Evolutionary conservation across 2,329 filamentous ascomycete species (phyloP).

Genomic region (Pseudogymnoascus sp.): DNA sequence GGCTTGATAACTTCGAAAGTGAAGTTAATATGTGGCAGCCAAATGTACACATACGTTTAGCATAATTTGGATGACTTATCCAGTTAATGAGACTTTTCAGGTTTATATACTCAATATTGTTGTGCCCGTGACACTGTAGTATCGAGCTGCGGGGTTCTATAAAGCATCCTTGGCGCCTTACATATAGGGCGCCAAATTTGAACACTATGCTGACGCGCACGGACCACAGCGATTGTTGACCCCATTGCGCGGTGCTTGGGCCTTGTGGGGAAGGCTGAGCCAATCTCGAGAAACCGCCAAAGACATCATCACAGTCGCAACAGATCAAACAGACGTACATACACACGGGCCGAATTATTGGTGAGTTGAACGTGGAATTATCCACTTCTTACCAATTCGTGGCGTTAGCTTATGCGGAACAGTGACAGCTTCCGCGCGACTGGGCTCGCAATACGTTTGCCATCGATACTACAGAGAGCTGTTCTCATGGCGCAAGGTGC

Average conservation of each 20-base stretch:
- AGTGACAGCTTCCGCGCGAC: not conserved
- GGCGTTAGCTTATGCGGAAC: not conserved
- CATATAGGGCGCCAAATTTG: not conserved
- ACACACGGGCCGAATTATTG: not conserved
- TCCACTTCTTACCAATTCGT: not conserved
- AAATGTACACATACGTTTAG: not conserved
- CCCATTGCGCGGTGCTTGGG: not conserved
- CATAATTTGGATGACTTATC: not conserved
- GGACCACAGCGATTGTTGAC: not conserved
- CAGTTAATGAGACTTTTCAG: not conserved
- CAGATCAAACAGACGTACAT: not conserved
- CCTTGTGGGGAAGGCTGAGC: conserved; percentile 8
- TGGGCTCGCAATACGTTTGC: not conserved
- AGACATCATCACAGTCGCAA: not conserved
- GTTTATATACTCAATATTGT: not conserved
- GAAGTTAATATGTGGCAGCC: not conserved
- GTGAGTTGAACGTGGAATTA: not conserved
- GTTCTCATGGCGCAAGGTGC: not conserved
- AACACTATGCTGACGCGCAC: not conserved
- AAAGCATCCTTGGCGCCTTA: not conserved
- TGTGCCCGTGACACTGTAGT: not conserved
- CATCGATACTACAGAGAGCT: not conserved
- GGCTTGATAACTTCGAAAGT: not conserved
- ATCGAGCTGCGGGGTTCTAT: not conserved
- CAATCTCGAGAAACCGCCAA: not conserved